A percentile compares a stretch with the other conserved stretches of the same genome.
These are phyloP conservation scores for Agrocybe pediades DNA, from an alignment of 768 basidiomycete species.

Conservation along the genomic window DNA sequence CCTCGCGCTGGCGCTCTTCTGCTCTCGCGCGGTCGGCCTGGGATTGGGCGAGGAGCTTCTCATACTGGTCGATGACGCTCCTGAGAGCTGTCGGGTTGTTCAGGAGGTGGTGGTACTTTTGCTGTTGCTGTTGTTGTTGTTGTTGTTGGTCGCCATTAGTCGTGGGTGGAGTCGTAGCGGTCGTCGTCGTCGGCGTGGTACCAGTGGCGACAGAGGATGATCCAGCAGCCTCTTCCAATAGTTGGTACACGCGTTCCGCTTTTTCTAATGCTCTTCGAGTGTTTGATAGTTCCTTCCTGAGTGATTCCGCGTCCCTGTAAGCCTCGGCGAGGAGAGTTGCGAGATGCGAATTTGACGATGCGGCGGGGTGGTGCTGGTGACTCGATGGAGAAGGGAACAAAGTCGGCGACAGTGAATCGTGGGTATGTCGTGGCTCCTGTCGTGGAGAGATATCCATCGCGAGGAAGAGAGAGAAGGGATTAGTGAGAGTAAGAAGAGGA, in stretches of 20 bases:
- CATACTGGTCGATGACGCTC: slow-evolving; percentile 44
- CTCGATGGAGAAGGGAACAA: background rate
- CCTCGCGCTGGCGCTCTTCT: slow-evolving; percentile 43
- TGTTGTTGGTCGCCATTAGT: slow-evolving; percentile 17
- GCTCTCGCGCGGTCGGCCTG: slow-evolving; percentile 59
- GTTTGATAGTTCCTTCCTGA: slow-evolving; percentile 48
- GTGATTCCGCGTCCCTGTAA: slow-evolving; percentile 52
- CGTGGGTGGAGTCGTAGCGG: slow-evolving; percentile 32
- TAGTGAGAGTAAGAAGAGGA: no score
- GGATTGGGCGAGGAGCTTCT: slow-evolving; percentile 50
- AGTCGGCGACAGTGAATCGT: slow-evolving; percentile 6
- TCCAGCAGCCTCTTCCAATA: slow-evolving; percentile 19
- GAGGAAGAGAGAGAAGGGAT: background rate
- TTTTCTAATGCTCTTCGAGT: slow-evolving; percentile 51
- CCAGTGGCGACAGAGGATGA: slow-evolving; percentile 7
- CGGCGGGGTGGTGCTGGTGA: no score
- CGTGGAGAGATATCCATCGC: slow-evolving; percentile 7
- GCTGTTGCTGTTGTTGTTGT: slow-evolving; percentile 26
- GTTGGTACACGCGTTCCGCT: slow-evolving; percentile 43
- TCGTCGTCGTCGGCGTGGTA: slow-evolving; percentile 37
- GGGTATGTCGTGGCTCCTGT: background rate
- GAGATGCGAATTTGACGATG: slow-evolving; percentile 55
- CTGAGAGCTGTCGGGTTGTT: no score
- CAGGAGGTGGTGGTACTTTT: no score
- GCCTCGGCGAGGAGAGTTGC: slow-evolving; percentile 56